A percentile compares a stretch with the other conserved stretches of the same genome.
Conservation (phyloP, 345 rosid species). For the Camelina hispida region DNA sequence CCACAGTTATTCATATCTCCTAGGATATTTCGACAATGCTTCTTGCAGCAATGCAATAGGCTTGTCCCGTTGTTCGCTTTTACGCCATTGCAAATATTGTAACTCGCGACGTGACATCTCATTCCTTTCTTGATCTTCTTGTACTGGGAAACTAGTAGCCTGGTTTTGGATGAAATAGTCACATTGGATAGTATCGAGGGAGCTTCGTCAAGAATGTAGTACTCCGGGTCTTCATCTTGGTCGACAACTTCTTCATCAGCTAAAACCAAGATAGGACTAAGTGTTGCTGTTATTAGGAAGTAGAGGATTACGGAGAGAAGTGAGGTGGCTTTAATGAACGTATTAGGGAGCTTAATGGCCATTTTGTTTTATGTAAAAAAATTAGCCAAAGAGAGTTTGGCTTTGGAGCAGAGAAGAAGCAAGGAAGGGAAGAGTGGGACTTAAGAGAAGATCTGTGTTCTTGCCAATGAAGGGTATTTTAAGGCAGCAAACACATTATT, state of each 20-base stretch:
- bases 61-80: slow-evolving; percentile 66
- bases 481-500: slow-evolving; percentile 35
- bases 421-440: slow-evolving; percentile 21
- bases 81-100: slow-evolving; percentile 62
- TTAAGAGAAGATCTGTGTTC: slow-evolving; percentile 41
- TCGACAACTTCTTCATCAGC: slow-evolving; percentile 29
- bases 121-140: slow-evolving; percentile 59
- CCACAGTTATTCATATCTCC: slow-evolving; percentile 74
- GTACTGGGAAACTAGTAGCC: slow-evolving; percentile 26
- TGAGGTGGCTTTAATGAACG: slow-evolving; percentile 24
- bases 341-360: slow-evolving; percentile 23
- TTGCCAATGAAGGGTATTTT: slow-evolving; percentile 38
- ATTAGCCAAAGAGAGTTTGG: slow-evolving; percentile 40
- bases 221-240: slow-evolving; percentile 36
- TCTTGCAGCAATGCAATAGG: slow-evolving; percentile 70
- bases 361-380: slow-evolving; percentile 20
- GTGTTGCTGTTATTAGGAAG: slow-evolving; percentile 21
- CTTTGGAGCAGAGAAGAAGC: slow-evolving; percentile 35
- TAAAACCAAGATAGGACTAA: slow-evolving; percentile 18
- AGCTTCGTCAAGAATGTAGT: slow-evolving; percentile 41
- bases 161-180: slow-evolving; percentile 25
- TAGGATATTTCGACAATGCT: slow-evolving; percentile 63
- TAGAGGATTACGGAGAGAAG: slow-evolving; percentile 28
- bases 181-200: slow-evolving; percentile 33
- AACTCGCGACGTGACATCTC: slow-evolving; percentile 39